Percentiles rank a stretch among this genome's conserved stretches.
phyloP scores from a whole-genome alignment of 345 rosid species.

The Turnera subulata region DNA sequence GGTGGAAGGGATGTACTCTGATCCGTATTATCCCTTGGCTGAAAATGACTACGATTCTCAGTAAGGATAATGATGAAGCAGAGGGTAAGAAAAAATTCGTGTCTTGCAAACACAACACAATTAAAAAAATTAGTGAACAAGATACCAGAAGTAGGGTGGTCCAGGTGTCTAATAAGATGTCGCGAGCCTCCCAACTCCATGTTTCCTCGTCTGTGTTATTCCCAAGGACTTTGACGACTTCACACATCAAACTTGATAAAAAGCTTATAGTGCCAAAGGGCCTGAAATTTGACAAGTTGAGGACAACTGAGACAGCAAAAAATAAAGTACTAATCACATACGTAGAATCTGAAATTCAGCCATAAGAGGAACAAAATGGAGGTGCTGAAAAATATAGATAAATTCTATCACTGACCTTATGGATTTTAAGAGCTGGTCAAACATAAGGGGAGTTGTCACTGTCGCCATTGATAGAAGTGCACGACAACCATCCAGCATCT shows the following conservation, averaged over 20 bases:
- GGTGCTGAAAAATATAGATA: background rate
- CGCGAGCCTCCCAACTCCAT: constrained; percentile 98
- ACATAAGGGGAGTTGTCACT: constrained; percentile 56
- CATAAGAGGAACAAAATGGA: constrained; percentile 6
- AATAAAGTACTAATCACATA: background rate
- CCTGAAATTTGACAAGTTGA: constrained; percentile 32
- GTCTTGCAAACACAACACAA: background rate
- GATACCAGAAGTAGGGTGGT: constrained; percentile 73
- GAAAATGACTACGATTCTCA: constrained; percentile 23
- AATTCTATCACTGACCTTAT: constrained; percentile 55
- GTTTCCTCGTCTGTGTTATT: constrained; percentile 63
- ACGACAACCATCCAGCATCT: constrained; percentile 98
- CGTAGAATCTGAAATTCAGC: background rate
- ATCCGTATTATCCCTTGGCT: constrained; percentile 60
- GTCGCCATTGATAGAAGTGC: constrained; percentile 79
- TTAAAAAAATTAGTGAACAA: constrained; percentile 5
- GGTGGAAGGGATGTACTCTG: constrained; percentile 61
- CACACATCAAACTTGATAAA: constrained; percentile 83
- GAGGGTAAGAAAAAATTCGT: background rate
- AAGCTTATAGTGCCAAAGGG: constrained; percentile 81
- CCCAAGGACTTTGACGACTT: constrained; percentile 75
- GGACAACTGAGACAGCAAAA: constrained; percentile 1
- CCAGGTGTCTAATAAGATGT: constrained; percentile 95
- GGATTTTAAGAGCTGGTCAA: constrained; percentile 79
- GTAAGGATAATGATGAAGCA: background rate